Evolutionary conservation across 2,329 filamentous ascomycete species (phyloP), one percentile per base, ranked within the genome.

Genomic region (Cyclaneusma minus): DNA sequence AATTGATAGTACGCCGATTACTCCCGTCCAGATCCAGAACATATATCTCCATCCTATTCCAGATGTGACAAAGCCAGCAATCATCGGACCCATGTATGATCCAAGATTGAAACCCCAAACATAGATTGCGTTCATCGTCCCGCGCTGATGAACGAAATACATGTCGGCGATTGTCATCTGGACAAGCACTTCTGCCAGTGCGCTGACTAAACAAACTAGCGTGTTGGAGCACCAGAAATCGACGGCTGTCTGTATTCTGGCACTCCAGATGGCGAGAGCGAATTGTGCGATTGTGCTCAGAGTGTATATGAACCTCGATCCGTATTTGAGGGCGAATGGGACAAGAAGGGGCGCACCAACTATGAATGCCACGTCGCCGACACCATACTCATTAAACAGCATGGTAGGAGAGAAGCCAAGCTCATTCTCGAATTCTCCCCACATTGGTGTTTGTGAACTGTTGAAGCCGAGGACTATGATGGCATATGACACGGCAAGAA

Each of bases 1-100:
- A 3, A 60, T 3, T 1, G 61, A 29, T 5, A 45, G 42, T 6
- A 43, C 29, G 3, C 49, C 48, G 13, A 59, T 43, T 16, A 60
- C 41, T 25, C 60, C 55, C 11, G 44, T 44, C 22, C 41, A 51
- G 48, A 49, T 62, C 57, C 57, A 62, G 50, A 51, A 64, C 1
- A 55, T 47, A 56, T 57, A 64, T 8, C 59, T 45, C 61, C 62
- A 67, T 1, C 56, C 59, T 35, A 56, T 50, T 2, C 41, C 39
- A 0, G 42, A 37, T 6, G 41, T 31, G 12, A 45, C 42, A 34
- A 51, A 58, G 11, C 56, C 55, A 6, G 55, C 41, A 13, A 49
- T 47, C 5, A 60, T 37, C 0, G 54, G 48, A 1, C 46, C 50
- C 2, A 64, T 40, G 5, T 46, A 54, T 2, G 45, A 21, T 10